Base-by-base conservation (phyloP, 805 yeast genomes). In the Kodamaea leandrae region DNA sequence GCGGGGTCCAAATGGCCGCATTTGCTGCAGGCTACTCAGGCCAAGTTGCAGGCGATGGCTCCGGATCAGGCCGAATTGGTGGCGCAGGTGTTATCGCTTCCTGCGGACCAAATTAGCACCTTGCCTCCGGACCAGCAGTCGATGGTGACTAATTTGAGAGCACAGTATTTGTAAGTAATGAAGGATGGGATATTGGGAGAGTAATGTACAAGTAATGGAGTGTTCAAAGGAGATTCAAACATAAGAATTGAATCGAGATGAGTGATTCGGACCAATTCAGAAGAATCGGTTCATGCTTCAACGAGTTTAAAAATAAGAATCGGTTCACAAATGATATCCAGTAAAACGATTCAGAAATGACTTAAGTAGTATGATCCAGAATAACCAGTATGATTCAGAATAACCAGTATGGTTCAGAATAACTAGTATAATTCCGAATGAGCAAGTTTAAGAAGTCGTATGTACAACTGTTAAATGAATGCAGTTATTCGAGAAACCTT, bases 41-140 rank as follows among this genome's bases (percentile, higher is more conserved):
- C 64, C 15, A 82, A 78, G 57, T 63, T 82, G 29, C 58, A 72
- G 15, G 61, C 64, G 19, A 60, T 83, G 46, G 74, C 80, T 7
- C 74, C 72, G 25, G 74, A 76, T 35, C 85, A 82, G 57, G 83
- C 84, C 19, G 68, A 70, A 41, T 61, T 76, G 50, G 68, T 77
- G 32, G 77, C 74, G 14, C 82, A 77, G 55, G 79, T 77, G 9
- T 63, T 77, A 45, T 62, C 71, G 35, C 60, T 77, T 47, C 66
- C 78, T 0, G 68, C 68, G 4, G 76, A 73, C 26, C 82, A 77
- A 50, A 66, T 77, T 33, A 63, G 66, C 28, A 58, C 64, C 9
- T 61, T 77, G 42, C 80, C 80, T 2, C 68, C 68, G 9, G 78
- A 75, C 36, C 75, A 77, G 52, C 73, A 73, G 45, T 52, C 66